Conservation (phyloP, 805 yeast species). For the Myxozyma vanderwaltii region DNA sequence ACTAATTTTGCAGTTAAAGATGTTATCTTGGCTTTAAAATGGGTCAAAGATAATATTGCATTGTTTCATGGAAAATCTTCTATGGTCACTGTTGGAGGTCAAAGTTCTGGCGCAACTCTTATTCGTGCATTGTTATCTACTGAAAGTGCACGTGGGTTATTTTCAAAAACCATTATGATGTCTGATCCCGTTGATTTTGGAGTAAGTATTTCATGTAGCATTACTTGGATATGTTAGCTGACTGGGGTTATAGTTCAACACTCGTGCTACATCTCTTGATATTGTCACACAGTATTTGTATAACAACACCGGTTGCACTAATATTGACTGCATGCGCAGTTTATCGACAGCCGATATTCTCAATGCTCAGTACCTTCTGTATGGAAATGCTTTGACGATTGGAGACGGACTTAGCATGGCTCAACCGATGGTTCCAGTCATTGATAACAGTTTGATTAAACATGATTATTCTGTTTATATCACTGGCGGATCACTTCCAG, state of each 20-base stretch:
- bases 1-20: constrained; percentile 32
- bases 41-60: constrained; percentile 41
- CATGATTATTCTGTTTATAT: constrained; percentile 31
- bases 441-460: constrained; percentile 32
- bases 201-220: constrained; percentile 1
- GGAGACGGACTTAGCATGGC: constrained; percentile 27
- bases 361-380: constrained; percentile 18
- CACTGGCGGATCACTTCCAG: constrained; percentile 26
- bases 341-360: constrained; percentile 9
- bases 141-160: constrained; percentile 17
- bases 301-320: constrained; percentile 23
- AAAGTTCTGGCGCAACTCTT: constrained; percentile 41
- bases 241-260: constrained; percentile 12
- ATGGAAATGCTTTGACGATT: constrained; percentile 2
- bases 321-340: constrained; percentile 25
- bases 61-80: constrained; percentile 42
- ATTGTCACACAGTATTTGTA: constrained; percentile 15
- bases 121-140: constrained; percentile 29
- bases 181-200: constrained; percentile 34
- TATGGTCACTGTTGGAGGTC: constrained; percentile 43
- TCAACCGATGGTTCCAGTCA: constrained; percentile 38
- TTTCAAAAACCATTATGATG: constrained; percentile 21
- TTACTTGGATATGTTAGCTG: neutral
- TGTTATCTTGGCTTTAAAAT: constrained; percentile 38
- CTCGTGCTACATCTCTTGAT: constrained; percentile 17